Conservation (phyloP, 257 asterid genomes). For the Gentiana macrophylla region DNA sequence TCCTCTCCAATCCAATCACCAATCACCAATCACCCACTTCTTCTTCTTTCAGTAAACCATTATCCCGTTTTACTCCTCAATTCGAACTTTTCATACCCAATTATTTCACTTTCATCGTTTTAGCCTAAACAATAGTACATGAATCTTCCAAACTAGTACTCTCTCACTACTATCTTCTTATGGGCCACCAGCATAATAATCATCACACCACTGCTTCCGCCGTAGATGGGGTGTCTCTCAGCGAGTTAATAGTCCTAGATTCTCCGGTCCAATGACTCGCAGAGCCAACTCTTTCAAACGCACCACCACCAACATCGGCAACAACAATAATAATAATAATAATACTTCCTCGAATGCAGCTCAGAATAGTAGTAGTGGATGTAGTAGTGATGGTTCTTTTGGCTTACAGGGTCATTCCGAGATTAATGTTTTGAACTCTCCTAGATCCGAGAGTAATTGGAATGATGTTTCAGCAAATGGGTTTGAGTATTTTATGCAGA, state of each 20-base stretch:
- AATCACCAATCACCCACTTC: not conserved
- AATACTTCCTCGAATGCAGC: not conserved
- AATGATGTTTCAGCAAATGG: slow-evolving; percentile 35
- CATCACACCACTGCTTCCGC: slow-evolving; percentile 40
- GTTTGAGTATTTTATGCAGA: slow-evolving; percentile 31
- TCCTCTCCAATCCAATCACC: no score
- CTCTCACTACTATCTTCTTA: slow-evolving; percentile 2
- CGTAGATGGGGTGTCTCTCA: slow-evolving; percentile 58
- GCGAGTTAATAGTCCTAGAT: slow-evolving; percentile 89
- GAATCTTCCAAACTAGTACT: not conserved
- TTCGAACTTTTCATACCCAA: not conserved
- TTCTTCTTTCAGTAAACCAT: not conserved
- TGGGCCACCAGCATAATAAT: slow-evolving; percentile 78
- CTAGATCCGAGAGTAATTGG: slow-evolving; percentile 61
- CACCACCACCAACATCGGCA: slow-evolving; percentile 16
- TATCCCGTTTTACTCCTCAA: not conserved
- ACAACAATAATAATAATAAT: slow-evolving; percentile 5
- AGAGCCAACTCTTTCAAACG: slow-evolving; percentile 78
- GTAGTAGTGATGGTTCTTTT: not conserved
- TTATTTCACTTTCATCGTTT: not conserved
- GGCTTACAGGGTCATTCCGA: slow-evolving; percentile 31
- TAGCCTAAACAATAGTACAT: not conserved
- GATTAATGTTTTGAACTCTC: slow-evolving; percentile 77
- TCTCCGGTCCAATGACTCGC: slow-evolving; percentile 90
- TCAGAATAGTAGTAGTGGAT: slow-evolving; percentile 8